phyloP scores from a whole-genome alignment of 305 asterid genomes.

The Fraxinus xanthoxyloides region DNA sequence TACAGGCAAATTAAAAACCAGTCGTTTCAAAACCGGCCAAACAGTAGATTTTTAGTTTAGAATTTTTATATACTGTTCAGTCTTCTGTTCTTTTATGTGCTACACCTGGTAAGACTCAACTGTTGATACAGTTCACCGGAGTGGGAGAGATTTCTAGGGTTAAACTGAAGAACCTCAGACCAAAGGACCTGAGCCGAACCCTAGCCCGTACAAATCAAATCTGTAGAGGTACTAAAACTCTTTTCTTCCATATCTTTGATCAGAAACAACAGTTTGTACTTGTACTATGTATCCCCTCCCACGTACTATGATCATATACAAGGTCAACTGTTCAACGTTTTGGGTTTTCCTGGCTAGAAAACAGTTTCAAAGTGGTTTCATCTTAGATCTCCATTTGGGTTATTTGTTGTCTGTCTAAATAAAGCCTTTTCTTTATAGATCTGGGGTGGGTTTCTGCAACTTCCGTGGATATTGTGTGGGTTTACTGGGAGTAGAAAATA shows the following conservation, averaged over 20 bases:
- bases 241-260: constrained; percentile 8
- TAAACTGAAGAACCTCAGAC: constrained; percentile 8
- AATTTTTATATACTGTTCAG: neutral
- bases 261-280: constrained; percentile 9
- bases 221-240: constrained; percentile 15
- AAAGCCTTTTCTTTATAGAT: neutral
- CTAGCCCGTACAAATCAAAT: constrained; percentile 27
- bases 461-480: neutral
- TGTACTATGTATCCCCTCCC: neutral
- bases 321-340: neutral
- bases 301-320: neutral
- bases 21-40: neutral
- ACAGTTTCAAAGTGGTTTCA: neutral
- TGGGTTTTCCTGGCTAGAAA: neutral
- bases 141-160: neutral
- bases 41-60: neutral
- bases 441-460: neutral
- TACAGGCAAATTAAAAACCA: neutral
- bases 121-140: neutral
- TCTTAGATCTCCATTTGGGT: constrained; percentile 20
- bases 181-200: constrained; percentile 25
- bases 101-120: neutral
- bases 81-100: neutral
- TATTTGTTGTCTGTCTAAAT: neutral
- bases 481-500: neutral